Conservation (phyloP, 345 rosid species). For the Brassica rapa region DNA sequence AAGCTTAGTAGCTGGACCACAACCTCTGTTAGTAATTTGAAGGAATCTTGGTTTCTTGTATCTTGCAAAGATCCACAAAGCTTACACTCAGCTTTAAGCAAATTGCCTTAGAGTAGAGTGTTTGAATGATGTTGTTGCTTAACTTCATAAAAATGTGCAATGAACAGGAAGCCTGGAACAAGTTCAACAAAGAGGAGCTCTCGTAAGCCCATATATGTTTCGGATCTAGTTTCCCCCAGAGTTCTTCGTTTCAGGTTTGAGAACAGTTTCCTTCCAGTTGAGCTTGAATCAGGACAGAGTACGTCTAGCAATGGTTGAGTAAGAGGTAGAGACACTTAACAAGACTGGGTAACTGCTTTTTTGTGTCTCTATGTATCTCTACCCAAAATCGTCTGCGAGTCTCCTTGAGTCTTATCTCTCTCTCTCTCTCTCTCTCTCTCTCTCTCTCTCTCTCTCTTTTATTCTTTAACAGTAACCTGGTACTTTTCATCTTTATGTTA, state of each 20-base stretch:
- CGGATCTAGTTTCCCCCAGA: constrained; percentile 13
- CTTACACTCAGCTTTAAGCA: background rate
- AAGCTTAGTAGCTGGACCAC: background rate
- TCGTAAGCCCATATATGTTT: constrained; percentile 21
- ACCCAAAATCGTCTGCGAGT: constrained; percentile 24
- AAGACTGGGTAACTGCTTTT: constrained; percentile 32
- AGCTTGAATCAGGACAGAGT: constrained; percentile 10
- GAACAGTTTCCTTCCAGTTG: constrained; percentile 7
- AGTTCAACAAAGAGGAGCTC: constrained; percentile 46
- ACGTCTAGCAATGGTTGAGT: constrained; percentile 19
- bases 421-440: background rate
- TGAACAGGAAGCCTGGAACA: constrained; percentile 48
- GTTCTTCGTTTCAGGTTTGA: constrained; percentile 17
- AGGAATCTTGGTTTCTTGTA: background rate
- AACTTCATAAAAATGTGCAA: background rate
- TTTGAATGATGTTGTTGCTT: background rate
- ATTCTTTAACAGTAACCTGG: background rate
- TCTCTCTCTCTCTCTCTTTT: background rate
- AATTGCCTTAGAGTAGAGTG: background rate
- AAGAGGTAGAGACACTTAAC: constrained; percentile 25
- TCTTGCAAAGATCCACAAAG: constrained; percentile 13
- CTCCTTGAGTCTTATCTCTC: constrained; percentile 8
- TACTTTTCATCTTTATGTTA: constrained; percentile 23
- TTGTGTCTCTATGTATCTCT: constrained; percentile 12
- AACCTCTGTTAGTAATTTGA: background rate